A percentile compares a stretch with the other conserved stretches of the same genome.
Evolutionary conservation across 441 rosid species (phyloP).

Genomic region (Raphanus hybrid): DNA sequence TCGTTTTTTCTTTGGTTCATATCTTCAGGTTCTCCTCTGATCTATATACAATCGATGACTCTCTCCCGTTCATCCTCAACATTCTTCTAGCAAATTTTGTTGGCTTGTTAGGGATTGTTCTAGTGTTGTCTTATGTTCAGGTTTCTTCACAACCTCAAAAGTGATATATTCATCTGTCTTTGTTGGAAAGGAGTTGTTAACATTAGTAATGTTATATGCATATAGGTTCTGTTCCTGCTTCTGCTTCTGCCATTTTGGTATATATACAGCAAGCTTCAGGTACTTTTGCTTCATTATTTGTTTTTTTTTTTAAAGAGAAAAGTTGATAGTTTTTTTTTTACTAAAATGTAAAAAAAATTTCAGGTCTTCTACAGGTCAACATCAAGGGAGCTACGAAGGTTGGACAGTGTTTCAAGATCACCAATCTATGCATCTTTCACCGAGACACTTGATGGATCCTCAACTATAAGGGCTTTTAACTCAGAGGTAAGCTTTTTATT

Average conservation of each 20-base stretch:
- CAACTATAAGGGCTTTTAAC: slow-evolving; percentile 92
- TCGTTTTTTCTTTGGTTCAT: slow-evolving; percentile 11
- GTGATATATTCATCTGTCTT: neutral
- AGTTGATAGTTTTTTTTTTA: slow-evolving; percentile 6
- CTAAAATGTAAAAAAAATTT: slow-evolving; percentile 41
- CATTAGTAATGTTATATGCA: slow-evolving; percentile 4
- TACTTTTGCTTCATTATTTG: slow-evolving; percentile 36
- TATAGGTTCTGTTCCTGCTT: slow-evolving; percentile 83
- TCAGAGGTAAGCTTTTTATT: slow-evolving; percentile 61
- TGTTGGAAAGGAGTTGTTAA: slow-evolving; percentile 9
- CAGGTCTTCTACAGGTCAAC: slow-evolving; percentile 99
- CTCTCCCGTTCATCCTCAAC: slow-evolving; percentile 97
- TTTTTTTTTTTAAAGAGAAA: neutral
- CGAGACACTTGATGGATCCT: slow-evolving; percentile 92
- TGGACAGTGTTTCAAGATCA: slow-evolving; percentile 95
- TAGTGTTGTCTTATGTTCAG: slow-evolving; percentile 93
- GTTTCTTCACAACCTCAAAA: slow-evolving; percentile 44
- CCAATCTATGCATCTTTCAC: slow-evolving; percentile 91
- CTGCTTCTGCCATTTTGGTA: slow-evolving; percentile 94
- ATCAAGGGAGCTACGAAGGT: slow-evolving; percentile 91
- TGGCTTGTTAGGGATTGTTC: slow-evolving; percentile 84
- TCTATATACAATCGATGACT: slow-evolving; percentile 95
- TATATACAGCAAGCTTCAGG: slow-evolving; percentile 94
- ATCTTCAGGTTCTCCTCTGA: slow-evolving; percentile 90
- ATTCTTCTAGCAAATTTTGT: slow-evolving; percentile 95